Conservation (phyloP, 2,329 filamentous ascomycete species). For the Penicillium digitatum region DNA sequence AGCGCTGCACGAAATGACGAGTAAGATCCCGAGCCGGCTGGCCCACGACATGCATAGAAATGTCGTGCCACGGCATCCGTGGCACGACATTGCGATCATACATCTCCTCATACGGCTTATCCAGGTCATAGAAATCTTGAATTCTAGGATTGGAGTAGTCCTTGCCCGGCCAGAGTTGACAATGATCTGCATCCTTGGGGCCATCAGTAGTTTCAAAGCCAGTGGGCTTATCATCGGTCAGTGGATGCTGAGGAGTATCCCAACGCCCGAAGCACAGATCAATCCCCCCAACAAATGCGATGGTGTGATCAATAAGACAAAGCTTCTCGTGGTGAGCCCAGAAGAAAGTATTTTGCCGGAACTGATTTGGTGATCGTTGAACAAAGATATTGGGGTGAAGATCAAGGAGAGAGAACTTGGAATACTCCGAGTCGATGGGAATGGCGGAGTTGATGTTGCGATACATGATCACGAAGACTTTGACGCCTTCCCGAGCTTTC, state of each 20-base stretch:
- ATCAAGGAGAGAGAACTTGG: constrained; percentile 92
- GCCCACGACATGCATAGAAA: constrained; percentile 94
- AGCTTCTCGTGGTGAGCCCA: constrained; percentile 99
- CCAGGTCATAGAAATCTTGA: constrained; percentile 87
- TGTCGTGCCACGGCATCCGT: constrained; percentile 98
- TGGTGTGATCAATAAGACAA: constrained; percentile 92
- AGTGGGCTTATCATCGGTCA: constrained; percentile 90
- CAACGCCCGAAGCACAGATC: constrained; percentile 96
- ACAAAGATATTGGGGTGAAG: constrained; percentile 95
- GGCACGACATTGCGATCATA: constrained; percentile 86
- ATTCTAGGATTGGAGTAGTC: constrained; percentile 97
- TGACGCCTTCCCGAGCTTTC: constrained; percentile 92
- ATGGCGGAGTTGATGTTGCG: constrained; percentile 95
- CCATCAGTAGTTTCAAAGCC: constrained; percentile 77
- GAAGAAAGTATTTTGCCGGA: constrained; percentile 99
- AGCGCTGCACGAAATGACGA: constrained; percentile 92
- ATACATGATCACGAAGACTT: constrained; percentile 96
- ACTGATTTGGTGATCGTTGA: constrained; percentile 92
- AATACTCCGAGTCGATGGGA: constrained; percentile 97
- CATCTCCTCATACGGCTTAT: constrained; percentile 98
- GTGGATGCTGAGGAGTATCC: constrained; percentile 89
- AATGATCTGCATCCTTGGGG: constrained; percentile 84
- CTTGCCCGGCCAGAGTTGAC: constrained; percentile 94
- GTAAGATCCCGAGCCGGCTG: constrained; percentile 92
- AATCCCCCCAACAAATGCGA: constrained; percentile 92